phyloP scores from a whole-genome alignment of 164 flowering plant genomes.

The Macadamia integrifolia region DNA sequence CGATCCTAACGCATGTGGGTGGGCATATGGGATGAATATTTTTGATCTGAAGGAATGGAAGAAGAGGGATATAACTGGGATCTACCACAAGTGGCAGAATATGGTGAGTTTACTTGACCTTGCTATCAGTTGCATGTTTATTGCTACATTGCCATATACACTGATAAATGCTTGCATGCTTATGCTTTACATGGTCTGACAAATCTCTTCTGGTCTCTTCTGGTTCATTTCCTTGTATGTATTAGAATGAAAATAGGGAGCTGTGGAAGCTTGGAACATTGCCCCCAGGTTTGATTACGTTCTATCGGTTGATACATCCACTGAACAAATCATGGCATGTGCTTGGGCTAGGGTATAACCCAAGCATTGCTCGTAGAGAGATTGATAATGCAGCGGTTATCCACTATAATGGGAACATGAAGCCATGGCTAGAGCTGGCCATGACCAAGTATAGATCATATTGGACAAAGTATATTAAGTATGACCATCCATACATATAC shows the following conservation, averaged over 20 bases:
- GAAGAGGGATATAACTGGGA: conserved; percentile 94
- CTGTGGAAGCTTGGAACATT: conserved; percentile 98
- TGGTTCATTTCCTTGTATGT: conserved; percentile 3
- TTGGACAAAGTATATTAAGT: conserved; percentile 93
- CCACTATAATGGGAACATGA: conserved; percentile 98
- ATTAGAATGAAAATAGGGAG: conserved; percentile 82
- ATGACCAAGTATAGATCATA: conserved; percentile 88
- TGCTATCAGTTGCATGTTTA: neutral
- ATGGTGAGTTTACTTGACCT: conserved; percentile 48
- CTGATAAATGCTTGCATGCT: neutral
- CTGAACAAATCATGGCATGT: conserved; percentile 96
- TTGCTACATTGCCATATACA: neutral
- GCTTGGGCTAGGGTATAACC: conserved; percentile 94
- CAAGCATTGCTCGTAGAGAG: conserved; percentile 72
- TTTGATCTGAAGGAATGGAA: conserved; percentile 95
- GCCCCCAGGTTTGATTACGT: conserved; percentile 96
- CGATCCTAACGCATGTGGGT: conserved; percentile 97
- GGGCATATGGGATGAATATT: conserved; percentile 99
- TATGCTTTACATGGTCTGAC: neutral
- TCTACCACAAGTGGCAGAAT: conserved; percentile 98
- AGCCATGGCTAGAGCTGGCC: conserved; percentile 97
- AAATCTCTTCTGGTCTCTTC: neutral
- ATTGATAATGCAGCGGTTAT: conserved; percentile 88
- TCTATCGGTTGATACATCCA: conserved; percentile 84
- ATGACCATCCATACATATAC: conserved; percentile 70